phyloP scores from a whole-genome alignment of 2,329 filamentous ascomycete species.

The Dichotomopilus funicola region DNA sequence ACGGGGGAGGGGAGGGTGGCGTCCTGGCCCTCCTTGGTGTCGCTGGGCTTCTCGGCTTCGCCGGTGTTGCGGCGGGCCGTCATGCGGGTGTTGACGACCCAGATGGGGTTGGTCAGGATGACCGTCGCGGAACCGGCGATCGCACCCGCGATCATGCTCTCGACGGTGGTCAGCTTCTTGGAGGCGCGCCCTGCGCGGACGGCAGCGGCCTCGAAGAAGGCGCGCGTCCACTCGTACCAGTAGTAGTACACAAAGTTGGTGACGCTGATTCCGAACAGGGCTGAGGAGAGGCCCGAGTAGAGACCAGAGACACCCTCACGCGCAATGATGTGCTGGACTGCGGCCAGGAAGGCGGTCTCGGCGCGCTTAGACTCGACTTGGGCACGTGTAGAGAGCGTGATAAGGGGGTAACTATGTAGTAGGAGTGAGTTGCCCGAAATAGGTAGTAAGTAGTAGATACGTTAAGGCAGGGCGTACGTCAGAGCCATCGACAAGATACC shows the following conservation, averaged over 20 bases:
- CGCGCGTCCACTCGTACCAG: conserved; percentile 97
- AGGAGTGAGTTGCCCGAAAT: conserved; percentile 2
- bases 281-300: conserved; percentile 88
- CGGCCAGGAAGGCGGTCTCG: conserved; percentile 74
- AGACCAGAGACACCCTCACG: conserved; percentile 85
- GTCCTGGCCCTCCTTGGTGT: conserved; percentile 28
- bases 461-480: conserved; percentile 58
- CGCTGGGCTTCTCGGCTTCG: conserved; percentile 9
- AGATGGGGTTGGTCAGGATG: conserved; percentile 95
- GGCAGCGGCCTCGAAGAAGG: conserved; percentile 77
- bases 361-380: conserved; percentile 96
- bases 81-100: conserved; percentile 98
- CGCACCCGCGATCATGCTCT: conserved; percentile 92
- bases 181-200: conserved; percentile 63
- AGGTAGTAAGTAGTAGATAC: background rate
- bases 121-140: conserved; percentile 92
- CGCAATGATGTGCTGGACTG: conserved; percentile 78
- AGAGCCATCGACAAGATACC: conserved; percentile 92
- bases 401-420: conserved; percentile 72
- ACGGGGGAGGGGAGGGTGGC: conserved; percentile 22
- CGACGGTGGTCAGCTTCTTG: conserved; percentile 80
- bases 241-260: conserved; percentile 99
- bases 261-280: conserved; percentile 93
- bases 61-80: conserved; percentile 67
- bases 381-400: conserved; percentile 93